Percentiles rank a stretch among this genome's conserved stretches.
phyloP scores from a whole-genome alignment of 108 stramenopile genomes.

The Discostella stelligeroides region DNA sequence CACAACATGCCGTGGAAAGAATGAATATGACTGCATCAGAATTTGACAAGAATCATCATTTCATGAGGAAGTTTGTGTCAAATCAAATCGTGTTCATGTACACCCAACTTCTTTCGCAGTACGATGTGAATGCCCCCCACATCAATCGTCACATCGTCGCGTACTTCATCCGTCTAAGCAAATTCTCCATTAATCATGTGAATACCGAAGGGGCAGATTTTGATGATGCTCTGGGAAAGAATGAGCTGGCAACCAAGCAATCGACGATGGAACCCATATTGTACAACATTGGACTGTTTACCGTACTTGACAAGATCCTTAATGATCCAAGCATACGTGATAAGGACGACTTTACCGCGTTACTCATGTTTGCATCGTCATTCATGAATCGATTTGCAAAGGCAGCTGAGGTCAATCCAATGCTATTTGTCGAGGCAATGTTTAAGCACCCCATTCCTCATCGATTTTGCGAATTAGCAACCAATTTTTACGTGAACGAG shows the following conservation, averaged over 20 bases:
- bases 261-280: conserved; percentile 87
- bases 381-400: conserved; percentile 72
- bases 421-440: conserved; percentile 81
- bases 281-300: conserved; percentile 77
- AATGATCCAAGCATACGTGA: conserved; percentile 67
- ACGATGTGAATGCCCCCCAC: conserved; percentile 69
- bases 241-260: conserved; percentile 49
- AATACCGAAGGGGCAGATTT: conserved; percentile 45
- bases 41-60: conserved; percentile 73
- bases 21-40: conserved; percentile 73
- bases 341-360: conserved; percentile 46
- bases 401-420: conserved; percentile 69
- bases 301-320: conserved; percentile 69
- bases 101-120: conserved; percentile 76
- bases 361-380: conserved; percentile 65
- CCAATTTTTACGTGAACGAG: conserved; percentile 82
- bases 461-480: conserved; percentile 72
- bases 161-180: conserved; percentile 72
- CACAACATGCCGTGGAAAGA: conserved; percentile 54
- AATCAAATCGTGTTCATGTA: conserved; percentile 83
- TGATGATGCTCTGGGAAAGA: conserved; percentile 46
- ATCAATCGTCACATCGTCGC: conserved; percentile 82
- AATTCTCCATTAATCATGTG: conserved; percentile 50
- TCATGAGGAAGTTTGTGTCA: conserved; percentile 74
- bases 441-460: conserved; percentile 72